Conservation (phyloP, 2,329 filamentous ascomycete genomes). For the Colletotrichum filicis region DNA sequence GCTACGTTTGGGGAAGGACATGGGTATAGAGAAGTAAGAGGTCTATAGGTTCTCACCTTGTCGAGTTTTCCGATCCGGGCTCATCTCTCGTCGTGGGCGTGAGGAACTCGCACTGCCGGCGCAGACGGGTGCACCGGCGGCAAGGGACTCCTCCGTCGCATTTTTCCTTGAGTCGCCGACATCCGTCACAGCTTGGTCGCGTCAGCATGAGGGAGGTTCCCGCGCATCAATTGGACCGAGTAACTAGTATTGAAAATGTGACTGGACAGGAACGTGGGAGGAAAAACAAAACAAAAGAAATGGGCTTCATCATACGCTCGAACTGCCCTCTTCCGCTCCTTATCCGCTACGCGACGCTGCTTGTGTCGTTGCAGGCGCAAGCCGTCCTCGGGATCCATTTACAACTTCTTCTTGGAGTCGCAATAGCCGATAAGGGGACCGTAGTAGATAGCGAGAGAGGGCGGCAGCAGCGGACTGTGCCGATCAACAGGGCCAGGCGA, state of each 20-base stretch:
- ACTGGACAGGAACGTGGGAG: too few relatives aligned
- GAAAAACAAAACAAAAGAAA: too few relatives aligned
- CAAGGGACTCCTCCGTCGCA: conserved; percentile 67
- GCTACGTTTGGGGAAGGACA: neutral
- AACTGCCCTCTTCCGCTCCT: conserved; percentile 42
- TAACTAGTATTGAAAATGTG: neutral
- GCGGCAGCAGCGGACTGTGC: neutral
- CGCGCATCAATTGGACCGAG: neutral
- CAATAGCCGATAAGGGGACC: conserved; percentile 24
- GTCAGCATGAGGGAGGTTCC: conserved; percentile 27
- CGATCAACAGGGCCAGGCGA: conserved; percentile 22
- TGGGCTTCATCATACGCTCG: conserved; percentile 38
- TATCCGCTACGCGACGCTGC: conserved; percentile 39
- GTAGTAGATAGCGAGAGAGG: neutral
- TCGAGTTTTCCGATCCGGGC: conserved; percentile 31
- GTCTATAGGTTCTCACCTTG: conserved; percentile 11
- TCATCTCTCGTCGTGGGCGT: conserved; percentile 45
- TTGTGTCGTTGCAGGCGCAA: conserved; percentile 37
- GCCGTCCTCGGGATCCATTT: conserved; percentile 33
- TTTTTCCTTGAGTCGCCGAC: conserved; percentile 66
- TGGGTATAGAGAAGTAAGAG: neutral
- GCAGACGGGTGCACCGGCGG: conserved; percentile 61
- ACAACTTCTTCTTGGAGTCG: neutral
- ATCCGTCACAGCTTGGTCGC: conserved; percentile 61
- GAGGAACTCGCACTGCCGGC: conserved; percentile 61